Evolutionary conservation across 306 rosid species (phyloP).

Genomic region (Citrullus amarus): DNA sequence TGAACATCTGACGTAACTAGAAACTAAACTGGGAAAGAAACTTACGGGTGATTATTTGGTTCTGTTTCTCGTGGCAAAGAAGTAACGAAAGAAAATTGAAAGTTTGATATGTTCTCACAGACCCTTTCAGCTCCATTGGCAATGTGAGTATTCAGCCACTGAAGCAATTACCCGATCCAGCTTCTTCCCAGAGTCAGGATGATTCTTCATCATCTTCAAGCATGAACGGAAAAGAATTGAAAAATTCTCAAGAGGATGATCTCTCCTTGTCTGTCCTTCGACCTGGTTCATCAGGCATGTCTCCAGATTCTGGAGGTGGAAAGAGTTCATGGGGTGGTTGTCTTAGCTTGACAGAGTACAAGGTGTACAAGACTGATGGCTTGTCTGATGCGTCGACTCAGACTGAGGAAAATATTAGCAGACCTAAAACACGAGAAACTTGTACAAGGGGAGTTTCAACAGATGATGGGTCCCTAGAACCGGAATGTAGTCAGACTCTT

Average conservation of each 20-base stretch:
- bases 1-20: neutral
- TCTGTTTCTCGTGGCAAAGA: neutral
- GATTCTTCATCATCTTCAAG: conserved; percentile 80
- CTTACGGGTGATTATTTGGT: neutral
- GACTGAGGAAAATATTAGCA: conserved; percentile 53
- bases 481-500: conserved; percentile 31
- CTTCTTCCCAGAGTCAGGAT: conserved; percentile 53
- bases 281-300: conserved; percentile 41
- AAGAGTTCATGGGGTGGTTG: conserved; percentile 45
- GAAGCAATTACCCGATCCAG: conserved; percentile 63
- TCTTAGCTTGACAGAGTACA: conserved; percentile 59
- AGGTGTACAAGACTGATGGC: conserved; percentile 63
- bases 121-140: conserved; percentile 37
- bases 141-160: conserved; percentile 44
- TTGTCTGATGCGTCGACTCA: conserved; percentile 82
- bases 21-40: neutral
- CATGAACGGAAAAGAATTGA: conserved; percentile 58
- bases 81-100: neutral
- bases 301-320: conserved; percentile 47
- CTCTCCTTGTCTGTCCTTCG: conserved; percentile 35
- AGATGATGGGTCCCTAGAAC: conserved; percentile 50
- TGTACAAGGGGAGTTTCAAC: conserved; percentile 88
- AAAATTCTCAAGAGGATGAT: conserved; percentile 60
- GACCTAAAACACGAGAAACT: conserved; percentile 36
- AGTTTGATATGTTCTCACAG: conserved; percentile 25